These are phyloP conservation scores for Leccinellum rugosiceps DNA, from an alignment of 768 basidiomycete genomes.

Conservation along the genomic window DNA sequence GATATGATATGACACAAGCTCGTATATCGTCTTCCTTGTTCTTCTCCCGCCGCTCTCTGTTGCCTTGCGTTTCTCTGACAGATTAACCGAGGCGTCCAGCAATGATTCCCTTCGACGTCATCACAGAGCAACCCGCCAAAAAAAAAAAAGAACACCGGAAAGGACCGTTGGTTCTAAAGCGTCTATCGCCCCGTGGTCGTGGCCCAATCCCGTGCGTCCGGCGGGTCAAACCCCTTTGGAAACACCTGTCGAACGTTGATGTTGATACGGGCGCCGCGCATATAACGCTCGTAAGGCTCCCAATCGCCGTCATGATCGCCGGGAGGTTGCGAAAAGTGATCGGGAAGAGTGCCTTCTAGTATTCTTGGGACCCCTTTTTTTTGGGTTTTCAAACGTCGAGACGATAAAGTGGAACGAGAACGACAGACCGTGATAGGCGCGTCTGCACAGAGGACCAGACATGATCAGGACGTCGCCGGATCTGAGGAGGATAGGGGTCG, in stretches of 20 bases:
- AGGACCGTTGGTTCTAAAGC: not conserved
- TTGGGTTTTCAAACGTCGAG: not conserved
- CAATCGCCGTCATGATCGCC: slow-evolving; percentile 42
- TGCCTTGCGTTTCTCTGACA: not conserved
- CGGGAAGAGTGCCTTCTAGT: slow-evolving; percentile 75
- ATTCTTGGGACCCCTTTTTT: slow-evolving; percentile 79
- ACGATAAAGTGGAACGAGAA: not conserved
- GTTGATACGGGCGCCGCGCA: slow-evolving; percentile 75
- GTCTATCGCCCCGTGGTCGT: slow-evolving; percentile 1
- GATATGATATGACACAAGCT: not conserved
- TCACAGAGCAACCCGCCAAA: not conserved
- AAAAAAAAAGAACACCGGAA: too few species aligned
- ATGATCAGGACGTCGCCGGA: slow-evolving; percentile 93
- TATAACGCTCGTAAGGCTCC: slow-evolving; percentile 60
- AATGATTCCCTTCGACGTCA: not conserved
- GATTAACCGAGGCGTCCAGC: not conserved
- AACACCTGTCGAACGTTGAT: slow-evolving; percentile 91
- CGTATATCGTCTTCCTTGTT: not conserved
- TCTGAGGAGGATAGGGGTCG: slow-evolving; percentile 79
- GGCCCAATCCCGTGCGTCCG: not conserved
- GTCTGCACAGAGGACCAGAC: slow-evolving; percentile 80
- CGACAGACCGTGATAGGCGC: slow-evolving; percentile 87
- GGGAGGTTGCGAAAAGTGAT: slow-evolving; percentile 40
- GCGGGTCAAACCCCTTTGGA: slow-evolving; percentile 59
- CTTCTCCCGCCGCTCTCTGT: not conserved